Evolutionary conservation across 1,284 basidiomycete genomes (phyloP).

Genomic region (Ustilago nuda): DNA sequence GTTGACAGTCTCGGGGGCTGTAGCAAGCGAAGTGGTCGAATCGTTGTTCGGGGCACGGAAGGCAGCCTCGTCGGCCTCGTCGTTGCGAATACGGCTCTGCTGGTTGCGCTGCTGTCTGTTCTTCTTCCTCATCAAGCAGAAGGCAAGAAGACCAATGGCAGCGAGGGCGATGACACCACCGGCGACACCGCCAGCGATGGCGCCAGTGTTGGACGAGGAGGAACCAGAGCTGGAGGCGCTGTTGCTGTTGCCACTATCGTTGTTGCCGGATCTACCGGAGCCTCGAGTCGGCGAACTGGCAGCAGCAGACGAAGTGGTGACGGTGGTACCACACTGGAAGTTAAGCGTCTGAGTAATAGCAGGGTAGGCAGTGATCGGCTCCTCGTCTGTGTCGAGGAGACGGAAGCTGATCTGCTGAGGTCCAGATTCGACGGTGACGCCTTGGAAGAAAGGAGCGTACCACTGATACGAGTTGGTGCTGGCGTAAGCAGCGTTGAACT

Average conservation of each 20-base stretch:
- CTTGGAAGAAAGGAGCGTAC: slow-evolving; percentile 30
- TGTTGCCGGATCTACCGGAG: slow-evolving; percentile 3
- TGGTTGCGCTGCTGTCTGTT: slow-evolving; percentile 36
- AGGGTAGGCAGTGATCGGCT: slow-evolving; percentile 14
- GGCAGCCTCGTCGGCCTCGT: slow-evolving; percentile 49
- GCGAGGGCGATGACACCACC: slow-evolving; percentile 45
- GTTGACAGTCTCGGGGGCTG: slow-evolving; percentile 44
- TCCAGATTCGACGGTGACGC: slow-evolving; percentile 24
- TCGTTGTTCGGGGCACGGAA: slow-evolving; percentile 54
- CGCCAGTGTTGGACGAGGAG: slow-evolving; percentile 43
- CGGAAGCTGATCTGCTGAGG: slow-evolving; percentile 28
- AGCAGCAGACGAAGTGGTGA: slow-evolving; percentile 25
- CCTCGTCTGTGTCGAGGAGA: slow-evolving; percentile 29
- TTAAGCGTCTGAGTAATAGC: slow-evolving; percentile 28
- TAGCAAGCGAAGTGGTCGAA: slow-evolving; percentile 47
- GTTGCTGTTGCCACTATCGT: slow-evolving; percentile 4
- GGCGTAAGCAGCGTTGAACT: slow-evolving; percentile 26
- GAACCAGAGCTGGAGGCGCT: slow-evolving; percentile 28
- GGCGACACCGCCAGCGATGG: slow-evolving; percentile 54
- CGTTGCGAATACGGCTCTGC: slow-evolving; percentile 33
- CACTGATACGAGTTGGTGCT: slow-evolving; percentile 23
- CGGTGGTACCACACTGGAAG: slow-evolving; percentile 42
- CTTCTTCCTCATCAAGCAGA: slow-evolving; percentile 47
- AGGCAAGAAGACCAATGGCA: slow-evolving; percentile 31
- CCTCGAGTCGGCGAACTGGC: slow-evolving; percentile 16